Percentiles rank a stretch among this genome's conserved stretches.
Evolutionary conservation across 1,139 yeast genomes (phyloP).

Genomic region (Geotrichum macrosporum): DNA sequence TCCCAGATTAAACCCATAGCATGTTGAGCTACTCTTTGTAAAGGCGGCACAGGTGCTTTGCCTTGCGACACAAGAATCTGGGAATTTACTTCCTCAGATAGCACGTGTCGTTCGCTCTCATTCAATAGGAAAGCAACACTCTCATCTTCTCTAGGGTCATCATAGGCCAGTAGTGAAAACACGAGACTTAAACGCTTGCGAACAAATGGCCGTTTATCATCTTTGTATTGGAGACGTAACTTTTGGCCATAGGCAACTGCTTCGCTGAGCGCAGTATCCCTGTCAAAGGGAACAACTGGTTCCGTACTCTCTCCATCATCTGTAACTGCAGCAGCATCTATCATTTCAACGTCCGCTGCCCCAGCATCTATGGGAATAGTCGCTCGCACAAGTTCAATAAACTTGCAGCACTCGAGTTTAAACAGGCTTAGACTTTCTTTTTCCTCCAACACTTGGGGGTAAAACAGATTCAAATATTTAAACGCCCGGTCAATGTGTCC

Average conservation of each 20-base stretch:
- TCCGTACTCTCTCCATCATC: slow-evolving; percentile 14
- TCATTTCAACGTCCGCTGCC: slow-evolving; percentile 2
- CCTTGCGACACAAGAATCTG: slow-evolving; percentile 47
- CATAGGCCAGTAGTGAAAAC: slow-evolving; percentile 51
- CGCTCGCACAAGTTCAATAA: slow-evolving; percentile 43
- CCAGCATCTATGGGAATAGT: slow-evolving; percentile 17
- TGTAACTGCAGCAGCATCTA: not conserved
- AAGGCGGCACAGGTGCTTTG: slow-evolving; percentile 38
- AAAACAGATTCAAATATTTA: slow-evolving; percentile 42
- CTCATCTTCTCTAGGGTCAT: slow-evolving; percentile 42
- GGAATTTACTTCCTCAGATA: slow-evolving; percentile 45
- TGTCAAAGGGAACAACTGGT: slow-evolving; percentile 9
- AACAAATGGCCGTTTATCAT: slow-evolving; percentile 33
- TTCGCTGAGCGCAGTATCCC: slow-evolving; percentile 33
- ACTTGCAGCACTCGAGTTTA: slow-evolving; percentile 50
- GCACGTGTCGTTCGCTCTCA: slow-evolving; percentile 37
- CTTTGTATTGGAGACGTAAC: slow-evolving; percentile 42
- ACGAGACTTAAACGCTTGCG: slow-evolving; percentile 41
- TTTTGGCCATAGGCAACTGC: slow-evolving; percentile 48
- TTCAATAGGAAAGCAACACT: slow-evolving; percentile 41
- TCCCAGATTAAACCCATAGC: slow-evolving; percentile 37
- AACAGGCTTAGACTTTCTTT: slow-evolving; percentile 47
- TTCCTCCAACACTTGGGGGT: slow-evolving; percentile 45
- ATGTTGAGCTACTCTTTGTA: slow-evolving; percentile 40
- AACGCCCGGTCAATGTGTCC: slow-evolving; percentile 51